Base-by-base conservation (phyloP, 805 yeast genomes). In the Yamadazyma takamatsuzukensis region DNA sequence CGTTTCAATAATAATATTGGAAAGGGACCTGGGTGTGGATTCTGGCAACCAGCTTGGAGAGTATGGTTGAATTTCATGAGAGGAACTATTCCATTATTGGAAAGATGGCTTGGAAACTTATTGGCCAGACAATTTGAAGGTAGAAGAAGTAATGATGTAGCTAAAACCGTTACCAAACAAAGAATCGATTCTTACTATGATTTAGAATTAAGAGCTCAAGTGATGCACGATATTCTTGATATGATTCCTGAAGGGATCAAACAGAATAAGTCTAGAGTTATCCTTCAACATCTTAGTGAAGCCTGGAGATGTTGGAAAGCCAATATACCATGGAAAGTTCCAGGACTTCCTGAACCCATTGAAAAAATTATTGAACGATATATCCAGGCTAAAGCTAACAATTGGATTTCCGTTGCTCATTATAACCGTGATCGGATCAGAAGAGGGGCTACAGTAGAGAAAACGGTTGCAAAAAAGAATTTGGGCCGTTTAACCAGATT, bases 231-330 rank as follows among this genome's bases (percentile, higher is more conserved):
- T 53, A 90, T 93, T 29, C 63, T 93, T 38, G 99, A 93, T 53
- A 88, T 88, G 96, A 88, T 93, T 29, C 98, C 98, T 0, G 96
- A 87, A 41, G 95, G 95, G 2, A 72, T 93, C 40, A 82, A 85
- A 48, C 93, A 86, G 49, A 83, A 76, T 43, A 89, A 87, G 53
- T 78, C 96, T 1, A 83, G 83, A 48, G 79, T 95, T 0, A 83
- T 93, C 33, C 59, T 93, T 29, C 97, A 93, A 49, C 99, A 93
- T 58, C 68, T 93, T 37, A 84, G 95, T 52, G 98, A 93, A 56
- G 98, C 98, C 0, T 93, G 99, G 99, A 69, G 98, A 54, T 93
- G 97, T 56, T 93, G 99, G 99, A 93, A 93, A 56, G 98, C 98
- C 2, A 90, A 93, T 51, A 83, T 93, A 37, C 96, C 97, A 0